Percentiles rank a stretch among this genome's conserved stretches.
These are phyloP conservation scores for Cocos nucifera DNA, from an alignment of 176 grass and related monocot species.

Conservation along the genomic window DNA sequence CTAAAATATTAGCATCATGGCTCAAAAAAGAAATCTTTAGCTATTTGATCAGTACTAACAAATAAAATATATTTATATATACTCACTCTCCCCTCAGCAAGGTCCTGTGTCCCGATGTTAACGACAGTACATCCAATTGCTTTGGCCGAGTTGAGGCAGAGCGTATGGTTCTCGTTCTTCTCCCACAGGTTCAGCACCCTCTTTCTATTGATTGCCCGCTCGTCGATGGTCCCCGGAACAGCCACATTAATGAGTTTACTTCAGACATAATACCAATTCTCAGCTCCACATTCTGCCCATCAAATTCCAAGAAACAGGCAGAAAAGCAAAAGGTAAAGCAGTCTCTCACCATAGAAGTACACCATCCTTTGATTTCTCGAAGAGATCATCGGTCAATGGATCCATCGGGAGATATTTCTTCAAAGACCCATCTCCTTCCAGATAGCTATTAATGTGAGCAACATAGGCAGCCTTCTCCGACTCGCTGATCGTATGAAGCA, in stretches of 20 bases:
- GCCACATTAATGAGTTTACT: slow-evolving; percentile 97
- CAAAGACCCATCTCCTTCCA: slow-evolving; percentile 60
- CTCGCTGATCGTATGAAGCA: slow-evolving; percentile 95
- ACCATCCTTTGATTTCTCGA: slow-evolving; percentile 81
- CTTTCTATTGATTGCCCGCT: slow-evolving; percentile 89
- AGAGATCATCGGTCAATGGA: slow-evolving; percentile 68
- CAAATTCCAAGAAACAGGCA: too few relatives aligned
- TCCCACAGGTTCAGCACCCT: slow-evolving; percentile 85
- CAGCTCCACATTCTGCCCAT: too few relatives aligned
- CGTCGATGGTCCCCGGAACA: slow-evolving; percentile 80
- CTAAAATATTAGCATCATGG: too few relatives aligned
- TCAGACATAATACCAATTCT: slow-evolving; percentile 1
- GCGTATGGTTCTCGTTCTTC: slow-evolving; percentile 95
- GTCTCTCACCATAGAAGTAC: slow-evolving; percentile 67
- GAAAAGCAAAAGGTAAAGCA: too few relatives aligned
- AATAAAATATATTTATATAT: background rate
- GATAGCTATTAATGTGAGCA: slow-evolving; percentile 83
- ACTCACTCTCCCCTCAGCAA: slow-evolving; percentile 81
- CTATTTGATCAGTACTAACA: background rate
- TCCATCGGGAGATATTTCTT: slow-evolving; percentile 65
- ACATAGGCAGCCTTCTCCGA: slow-evolving; percentile 93
- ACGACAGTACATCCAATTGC: slow-evolving; percentile 93
- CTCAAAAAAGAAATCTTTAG: background rate
- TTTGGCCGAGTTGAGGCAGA: slow-evolving; percentile 90
- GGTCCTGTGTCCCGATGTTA: slow-evolving; percentile 92